These are phyloP conservation scores for Pseudozyma hubeiensis DNA, from an alignment of 1,284 basidiomycete species.

Conservation along the genomic window DNA sequence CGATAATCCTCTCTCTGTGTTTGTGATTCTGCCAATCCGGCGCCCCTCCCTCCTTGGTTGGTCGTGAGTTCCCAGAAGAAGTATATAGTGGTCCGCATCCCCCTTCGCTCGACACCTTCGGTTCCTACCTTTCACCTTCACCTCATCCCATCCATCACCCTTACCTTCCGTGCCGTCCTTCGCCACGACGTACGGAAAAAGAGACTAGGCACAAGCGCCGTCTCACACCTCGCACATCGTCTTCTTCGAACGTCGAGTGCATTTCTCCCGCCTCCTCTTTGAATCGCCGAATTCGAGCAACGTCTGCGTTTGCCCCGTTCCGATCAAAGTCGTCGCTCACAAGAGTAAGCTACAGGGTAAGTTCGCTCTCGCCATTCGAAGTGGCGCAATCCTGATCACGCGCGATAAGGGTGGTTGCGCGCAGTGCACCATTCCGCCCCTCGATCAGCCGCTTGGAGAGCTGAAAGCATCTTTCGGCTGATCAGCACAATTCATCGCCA, in stretches of 20 bases:
- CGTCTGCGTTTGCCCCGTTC: slow-evolving; percentile 13
- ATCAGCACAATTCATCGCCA: not conserved
- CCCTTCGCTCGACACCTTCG: slow-evolving; percentile 1
- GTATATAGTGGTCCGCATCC: slow-evolving; percentile 32
- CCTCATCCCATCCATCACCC: slow-evolving; percentile 14
- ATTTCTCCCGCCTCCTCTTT: slow-evolving; percentile 4
- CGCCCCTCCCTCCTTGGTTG: slow-evolving; percentile 1
- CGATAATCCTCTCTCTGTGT: not conserved
- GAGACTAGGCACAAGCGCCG: slow-evolving; percentile 48
- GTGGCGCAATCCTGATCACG: not conserved
- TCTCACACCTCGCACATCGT: slow-evolving; percentile 18
- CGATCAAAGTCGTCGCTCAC: slow-evolving; percentile 23
- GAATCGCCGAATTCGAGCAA: slow-evolving; percentile 17
- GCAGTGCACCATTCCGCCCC: not conserved
- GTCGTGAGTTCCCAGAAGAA: slow-evolving; percentile 2
- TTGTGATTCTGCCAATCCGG: not conserved
- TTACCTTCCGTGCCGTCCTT: slow-evolving; percentile 12
- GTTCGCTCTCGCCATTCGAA: slow-evolving; percentile 5
- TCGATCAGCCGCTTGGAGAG: no score
- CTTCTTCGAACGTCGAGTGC: not conserved
- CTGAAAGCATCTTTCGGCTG: no score
- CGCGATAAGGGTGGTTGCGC: not conserved
- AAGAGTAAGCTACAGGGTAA: slow-evolving; percentile 31
- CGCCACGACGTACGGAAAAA: slow-evolving; percentile 25
- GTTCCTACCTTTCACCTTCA: slow-evolving; percentile 14